Conservation (phyloP, 2,329 filamentous ascomycete genomes). For the Akanthomyces uredinophilus region DNA sequence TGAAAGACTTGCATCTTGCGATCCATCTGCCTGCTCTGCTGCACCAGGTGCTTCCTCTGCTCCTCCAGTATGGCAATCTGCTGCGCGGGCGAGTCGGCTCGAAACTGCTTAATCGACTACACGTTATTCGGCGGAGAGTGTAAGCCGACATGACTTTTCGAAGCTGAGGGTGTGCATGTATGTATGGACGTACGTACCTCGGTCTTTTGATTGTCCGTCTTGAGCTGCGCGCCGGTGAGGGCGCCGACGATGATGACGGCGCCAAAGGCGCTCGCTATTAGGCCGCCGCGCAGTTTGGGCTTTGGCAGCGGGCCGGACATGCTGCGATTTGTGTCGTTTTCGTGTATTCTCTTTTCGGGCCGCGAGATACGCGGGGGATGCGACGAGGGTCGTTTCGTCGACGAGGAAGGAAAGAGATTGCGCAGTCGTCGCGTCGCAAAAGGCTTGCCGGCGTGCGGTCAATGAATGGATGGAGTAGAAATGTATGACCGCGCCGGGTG, state of each 20-base stretch:
- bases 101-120: conserved; percentile 33
- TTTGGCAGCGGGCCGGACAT: conserved; percentile 20
- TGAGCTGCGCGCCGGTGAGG: conserved; percentile 45
- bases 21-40: conserved; percentile 36
- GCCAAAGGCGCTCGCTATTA: conserved; percentile 39
- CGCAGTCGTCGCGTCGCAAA: too few species aligned
- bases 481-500: too few species aligned
- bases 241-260: conserved; percentile 43
- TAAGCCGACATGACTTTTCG: too few species aligned
- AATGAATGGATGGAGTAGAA: too few species aligned
- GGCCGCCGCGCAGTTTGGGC: conserved; percentile 30
- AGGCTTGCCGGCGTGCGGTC: too few species aligned
- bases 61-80: conserved; percentile 41
- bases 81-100: conserved; percentile 35
- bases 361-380: too few species aligned
- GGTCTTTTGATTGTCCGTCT: conserved; percentile 42
- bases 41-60: conserved; percentile 35
- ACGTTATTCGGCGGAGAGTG: too few species aligned
- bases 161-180: too few species aligned
- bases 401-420: too few species aligned
- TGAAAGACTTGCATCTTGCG: conserved; percentile 37
- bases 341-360: background rate
- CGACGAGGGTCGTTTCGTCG: too few species aligned
- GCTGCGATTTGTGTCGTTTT: background rate
- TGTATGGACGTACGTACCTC: conserved; percentile 36